phyloP scores from a whole-genome alignment of 306 rosid genomes.

The Dryas alaskensis region DNA sequence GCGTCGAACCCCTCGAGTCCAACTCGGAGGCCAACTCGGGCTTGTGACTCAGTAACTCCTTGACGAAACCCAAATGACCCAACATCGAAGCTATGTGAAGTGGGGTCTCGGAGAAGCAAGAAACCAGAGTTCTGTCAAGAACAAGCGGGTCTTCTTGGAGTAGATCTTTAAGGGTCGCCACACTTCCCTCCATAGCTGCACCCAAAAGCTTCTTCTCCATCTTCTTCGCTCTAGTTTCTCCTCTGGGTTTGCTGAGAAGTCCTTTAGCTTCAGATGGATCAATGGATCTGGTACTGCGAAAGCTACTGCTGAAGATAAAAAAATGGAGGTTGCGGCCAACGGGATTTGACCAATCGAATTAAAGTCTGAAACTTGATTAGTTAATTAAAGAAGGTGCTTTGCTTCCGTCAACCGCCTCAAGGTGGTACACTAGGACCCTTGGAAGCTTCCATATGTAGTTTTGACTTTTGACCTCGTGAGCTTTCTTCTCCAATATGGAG shows the following conservation, averaged over 20 bases:
- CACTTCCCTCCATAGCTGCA: conserved; percentile 16
- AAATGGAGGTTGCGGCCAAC: not conserved
- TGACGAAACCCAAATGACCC: conserved; percentile 14
- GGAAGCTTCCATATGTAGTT: not conserved
- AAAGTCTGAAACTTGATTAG: not conserved
- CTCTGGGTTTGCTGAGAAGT: conserved; percentile 1
- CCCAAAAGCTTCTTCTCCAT: conserved; percentile 30
- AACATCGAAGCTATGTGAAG: conserved; percentile 33
- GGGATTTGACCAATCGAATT: not conserved
- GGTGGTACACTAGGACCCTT: not conserved
- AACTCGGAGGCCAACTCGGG: conserved; percentile 28
- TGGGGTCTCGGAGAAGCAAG: conserved; percentile 25
- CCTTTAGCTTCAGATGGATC: not conserved
- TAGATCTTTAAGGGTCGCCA: conserved; percentile 16
- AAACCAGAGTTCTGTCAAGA: conserved; percentile 14
- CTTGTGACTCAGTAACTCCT: conserved; percentile 22
- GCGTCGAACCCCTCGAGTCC: conserved; percentile 27
- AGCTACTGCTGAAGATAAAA: not conserved
- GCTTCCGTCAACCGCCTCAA: not conserved
- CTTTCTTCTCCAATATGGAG: too few species aligned
- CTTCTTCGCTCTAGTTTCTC: not conserved
- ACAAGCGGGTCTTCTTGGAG: conserved; percentile 26
- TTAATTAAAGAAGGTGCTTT: not conserved
- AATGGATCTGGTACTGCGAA: not conserved
- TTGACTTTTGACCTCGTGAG: not conserved